Conservation (phyloP, 441 rosid genomes). For the Populus hybrid region DNA sequence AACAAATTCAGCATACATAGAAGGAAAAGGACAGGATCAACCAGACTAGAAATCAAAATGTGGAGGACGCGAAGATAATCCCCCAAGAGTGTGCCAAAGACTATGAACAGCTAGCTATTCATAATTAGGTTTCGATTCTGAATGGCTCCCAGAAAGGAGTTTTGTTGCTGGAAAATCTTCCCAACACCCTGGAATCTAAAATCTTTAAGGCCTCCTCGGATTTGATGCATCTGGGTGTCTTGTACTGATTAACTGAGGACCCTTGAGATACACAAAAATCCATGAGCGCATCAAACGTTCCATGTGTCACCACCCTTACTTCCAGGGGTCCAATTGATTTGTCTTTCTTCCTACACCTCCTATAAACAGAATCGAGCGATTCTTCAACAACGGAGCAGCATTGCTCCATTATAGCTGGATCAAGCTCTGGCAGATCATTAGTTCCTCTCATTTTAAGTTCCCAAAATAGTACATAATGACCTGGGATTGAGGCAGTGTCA, state of each 20-base stretch:
- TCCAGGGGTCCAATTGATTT: conserved; percentile 77
- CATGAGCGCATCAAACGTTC: conserved; percentile 78
- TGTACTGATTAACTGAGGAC: conserved; percentile 85
- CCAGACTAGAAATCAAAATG: conserved; percentile 1
- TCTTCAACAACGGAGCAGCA: conserved; percentile 82
- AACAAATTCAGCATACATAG: not conserved
- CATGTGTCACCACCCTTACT: conserved; percentile 69
- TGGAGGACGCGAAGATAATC: conserved; percentile 7
- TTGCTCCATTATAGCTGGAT: conserved; percentile 49
- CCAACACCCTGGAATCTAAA: conserved; percentile 61
- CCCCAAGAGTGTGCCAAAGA: not conserved
- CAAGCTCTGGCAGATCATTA: conserved; percentile 31
- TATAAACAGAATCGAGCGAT: conserved; percentile 68
- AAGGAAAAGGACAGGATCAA: not conserved
- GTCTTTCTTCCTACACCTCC: conserved; percentile 74
- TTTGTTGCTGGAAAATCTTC: conserved; percentile 57
- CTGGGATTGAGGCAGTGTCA: conserved; percentile 69
- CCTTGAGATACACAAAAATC: conserved; percentile 76
- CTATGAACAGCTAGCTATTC: not conserved
- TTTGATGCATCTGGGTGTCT: conserved; percentile 85
- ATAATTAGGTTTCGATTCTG: conserved; percentile 27
- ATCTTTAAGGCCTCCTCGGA: conserved; percentile 52
- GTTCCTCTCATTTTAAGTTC: conserved; percentile 55
- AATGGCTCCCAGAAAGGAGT: conserved; percentile 72
- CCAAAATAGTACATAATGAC: conserved; percentile 87